phyloP scores from a whole-genome alignment of 1,284 basidiomycete species.

The Naganishia liquefaciens region DNA sequence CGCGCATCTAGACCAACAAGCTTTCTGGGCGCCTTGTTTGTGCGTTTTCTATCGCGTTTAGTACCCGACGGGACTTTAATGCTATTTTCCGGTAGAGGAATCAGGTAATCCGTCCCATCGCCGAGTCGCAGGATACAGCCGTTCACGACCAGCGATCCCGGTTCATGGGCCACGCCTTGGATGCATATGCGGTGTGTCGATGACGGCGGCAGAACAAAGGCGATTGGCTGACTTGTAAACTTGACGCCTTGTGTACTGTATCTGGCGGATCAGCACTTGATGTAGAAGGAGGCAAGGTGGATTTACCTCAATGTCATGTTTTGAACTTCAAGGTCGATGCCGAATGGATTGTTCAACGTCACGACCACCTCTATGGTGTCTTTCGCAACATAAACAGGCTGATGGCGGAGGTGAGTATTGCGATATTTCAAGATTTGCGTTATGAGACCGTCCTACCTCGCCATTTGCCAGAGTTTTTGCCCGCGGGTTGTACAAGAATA shows the following conservation, averaged over 20 bases:
- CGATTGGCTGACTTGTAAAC: slow-evolving; percentile 65
- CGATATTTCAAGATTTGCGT: too few relatives aligned
- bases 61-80: slow-evolving; percentile 55
- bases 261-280: slow-evolving; percentile 13
- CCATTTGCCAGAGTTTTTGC: slow-evolving; percentile 58
- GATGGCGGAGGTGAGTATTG: slow-evolving; percentile 33
- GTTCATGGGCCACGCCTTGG: slow-evolving; percentile 64
- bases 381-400: slow-evolving; percentile 73
- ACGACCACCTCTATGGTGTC: slow-evolving; percentile 79
- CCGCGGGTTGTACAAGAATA: slow-evolving; percentile 86
- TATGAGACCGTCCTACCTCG: slow-evolving; percentile 58
- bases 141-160: slow-evolving; percentile 70
- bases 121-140: slow-evolving; percentile 76
- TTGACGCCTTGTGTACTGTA: slow-evolving; percentile 75
- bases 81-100: slow-evolving; percentile 12
- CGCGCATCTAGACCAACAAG: slow-evolving; percentile 18
- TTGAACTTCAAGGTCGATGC: slow-evolving; percentile 84
- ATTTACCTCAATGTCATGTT: slow-evolving; percentile 75
- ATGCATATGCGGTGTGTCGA: slow-evolving; percentile 74
- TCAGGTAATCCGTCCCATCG: slow-evolving; percentile 64
- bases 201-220: slow-evolving; percentile 69
- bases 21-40: slow-evolving; percentile 22
- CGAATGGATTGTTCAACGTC: slow-evolving; percentile 84
- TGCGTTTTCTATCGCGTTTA: slow-evolving; percentile 55
- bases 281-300: background rate